Conservation (phyloP, 2,329 filamentous ascomycete species). For the Neoscytalidium dimidiatum region DNA sequence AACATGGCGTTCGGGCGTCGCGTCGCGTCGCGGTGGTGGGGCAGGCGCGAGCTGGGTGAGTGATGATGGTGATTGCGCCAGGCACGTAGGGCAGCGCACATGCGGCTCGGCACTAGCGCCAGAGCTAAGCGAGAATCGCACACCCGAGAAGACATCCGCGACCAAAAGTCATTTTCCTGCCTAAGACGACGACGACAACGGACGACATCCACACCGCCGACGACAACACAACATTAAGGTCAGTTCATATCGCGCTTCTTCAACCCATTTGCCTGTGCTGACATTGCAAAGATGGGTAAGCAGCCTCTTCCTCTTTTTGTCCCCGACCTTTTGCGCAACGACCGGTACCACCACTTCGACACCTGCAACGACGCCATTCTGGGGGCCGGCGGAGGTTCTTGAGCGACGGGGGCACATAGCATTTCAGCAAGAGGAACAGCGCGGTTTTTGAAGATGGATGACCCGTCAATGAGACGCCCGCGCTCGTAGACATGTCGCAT, state of each 20-base stretch:
- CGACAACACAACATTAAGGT: slow-evolving; percentile 22
- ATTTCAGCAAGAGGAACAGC: not conserved
- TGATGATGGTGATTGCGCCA: not conserved
- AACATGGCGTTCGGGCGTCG: not conserved
- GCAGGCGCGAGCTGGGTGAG: not conserved
- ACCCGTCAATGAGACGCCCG: not conserved
- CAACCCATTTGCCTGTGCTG: slow-evolving; percentile 5
- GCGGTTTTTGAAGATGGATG: not conserved
- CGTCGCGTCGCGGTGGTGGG: slow-evolving; percentile 17
- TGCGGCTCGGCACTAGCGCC: slow-evolving; percentile 18
- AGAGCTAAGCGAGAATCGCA: slow-evolving; percentile 20
- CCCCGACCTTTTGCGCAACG: slow-evolving; percentile 6
- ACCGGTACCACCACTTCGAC: not conserved
- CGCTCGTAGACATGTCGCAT: not conserved
- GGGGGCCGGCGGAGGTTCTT: not conserved
- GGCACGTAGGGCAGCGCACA: not conserved
- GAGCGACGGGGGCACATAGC: not conserved
- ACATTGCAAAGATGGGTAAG: slow-evolving; percentile 24
- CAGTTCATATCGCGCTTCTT: not conserved
- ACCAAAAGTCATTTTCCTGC: slow-evolving; percentile 30
- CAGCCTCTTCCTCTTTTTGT: slow-evolving; percentile 1
- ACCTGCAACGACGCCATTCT: slow-evolving; percentile 3
- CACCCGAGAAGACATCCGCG: slow-evolving; percentile 18
- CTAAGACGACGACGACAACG: slow-evolving; percentile 22
- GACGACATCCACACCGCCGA: slow-evolving; percentile 20